Evolutionary conservation across 768 basidiomycete genomes (phyloP), one percentile per base, ranked within the genome.

Genomic region (Suillus decipiens): DNA sequence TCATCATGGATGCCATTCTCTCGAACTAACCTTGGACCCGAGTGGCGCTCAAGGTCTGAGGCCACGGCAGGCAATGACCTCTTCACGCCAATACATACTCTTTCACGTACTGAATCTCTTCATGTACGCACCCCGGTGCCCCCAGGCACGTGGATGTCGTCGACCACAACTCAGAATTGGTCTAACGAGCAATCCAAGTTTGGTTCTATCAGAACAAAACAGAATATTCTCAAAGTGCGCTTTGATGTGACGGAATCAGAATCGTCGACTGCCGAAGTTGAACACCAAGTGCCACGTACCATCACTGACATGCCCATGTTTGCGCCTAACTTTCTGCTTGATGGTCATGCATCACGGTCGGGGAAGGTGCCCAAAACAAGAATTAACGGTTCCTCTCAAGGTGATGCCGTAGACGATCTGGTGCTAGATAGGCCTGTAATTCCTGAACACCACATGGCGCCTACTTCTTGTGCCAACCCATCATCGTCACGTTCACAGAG

Each of bases 151-250:
- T 90, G 89, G 87, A 64, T 82, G 50, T 73, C 76, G 50, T 73
- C 76, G 2, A 89, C 90, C 36, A n/a, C 53, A 2, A 61, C 67
- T n/a, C 63, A 69, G 19, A 62, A n/a, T 51, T 67, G 61, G 34
- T 67, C 62, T 12, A 41, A 14, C 11, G 65, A 66, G 42, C 73
- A 69, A 57, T 73, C 70, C 33, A 74, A 74, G 47, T 74, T 65
- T 59, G 75, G 75, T 33, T 76, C 79, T 6, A 60, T 75, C 28
- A 78, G 73, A 57, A 71, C 67, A 63, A 75, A 81, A 67, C 90
- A 85, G 71, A 86, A 84, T 63, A 76, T 86, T 28, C 71, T 87
- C 63, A 89, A 89, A 71, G 91, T 93, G 61, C 86, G 91, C 47
- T 93, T 93, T 68, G 86, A 92, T 66, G 78, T 81, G 24, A 74